phyloP scores from a whole-genome alignment of 768 basidiomycete species.

The Phylloporus sp. region DNA sequence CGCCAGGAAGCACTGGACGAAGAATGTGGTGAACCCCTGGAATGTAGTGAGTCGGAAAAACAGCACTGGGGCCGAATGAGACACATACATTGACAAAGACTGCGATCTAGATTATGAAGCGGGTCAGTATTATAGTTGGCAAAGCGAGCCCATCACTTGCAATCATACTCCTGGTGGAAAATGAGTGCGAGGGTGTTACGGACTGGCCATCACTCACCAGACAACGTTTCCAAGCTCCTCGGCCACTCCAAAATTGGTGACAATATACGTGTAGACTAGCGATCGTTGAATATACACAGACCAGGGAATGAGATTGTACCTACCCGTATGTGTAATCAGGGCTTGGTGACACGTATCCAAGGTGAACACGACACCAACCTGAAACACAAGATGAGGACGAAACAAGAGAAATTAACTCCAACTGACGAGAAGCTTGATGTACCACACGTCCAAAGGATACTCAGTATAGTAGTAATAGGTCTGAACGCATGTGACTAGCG shows the following conservation, averaged over 20 bases:
- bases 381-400: neutral
- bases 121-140: neutral
- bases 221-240: neutral
- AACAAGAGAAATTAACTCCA: neutral
- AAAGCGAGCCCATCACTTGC: neutral
- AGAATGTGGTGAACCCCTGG: conserved; percentile 39
- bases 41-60: neutral
- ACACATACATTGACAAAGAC: conserved; percentile 45
- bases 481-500: conserved; percentile 51
- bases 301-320: neutral
- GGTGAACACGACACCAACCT: conserved; percentile 47
- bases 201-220: neutral
- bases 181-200: neutral
- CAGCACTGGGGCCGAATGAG: neutral
- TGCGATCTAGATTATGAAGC: conserved; percentile 36
- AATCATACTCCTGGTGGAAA: neutral
- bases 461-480: conserved; percentile 50
- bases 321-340: conserved; percentile 49
- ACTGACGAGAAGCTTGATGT: conserved; percentile 43
- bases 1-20: conserved; percentile 54
- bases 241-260: conserved; percentile 36
- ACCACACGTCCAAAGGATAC: conserved; percentile 49
- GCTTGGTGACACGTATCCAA: conserved; percentile 53
- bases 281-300: neutral
- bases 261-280: conserved; percentile 44